Evolutionary conservation across 1,284 basidiomycete species (phyloP).

Genomic region (Erythrobasidium hasegawianum): DNA sequence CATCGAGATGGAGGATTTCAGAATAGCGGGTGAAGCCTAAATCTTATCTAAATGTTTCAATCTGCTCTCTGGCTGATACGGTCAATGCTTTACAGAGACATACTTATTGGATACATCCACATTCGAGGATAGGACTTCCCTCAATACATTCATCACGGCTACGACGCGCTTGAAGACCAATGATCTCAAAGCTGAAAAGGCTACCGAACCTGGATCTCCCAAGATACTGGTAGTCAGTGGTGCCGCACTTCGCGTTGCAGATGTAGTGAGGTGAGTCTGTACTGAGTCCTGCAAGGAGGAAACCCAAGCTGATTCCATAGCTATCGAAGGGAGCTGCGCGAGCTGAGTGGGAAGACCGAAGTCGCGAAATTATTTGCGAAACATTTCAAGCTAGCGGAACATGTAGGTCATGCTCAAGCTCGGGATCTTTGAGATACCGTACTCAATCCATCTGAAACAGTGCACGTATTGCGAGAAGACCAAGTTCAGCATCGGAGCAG

Average conservation of each 20-base stretch:
- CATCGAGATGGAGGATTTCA: slow-evolving; percentile 67
- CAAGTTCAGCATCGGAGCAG: slow-evolving; percentile 70
- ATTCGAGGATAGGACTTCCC: slow-evolving; percentile 65
- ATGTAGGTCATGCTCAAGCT: slow-evolving; percentile 60
- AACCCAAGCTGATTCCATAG: too few relatives aligned
- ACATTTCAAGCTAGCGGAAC: slow-evolving; percentile 76
- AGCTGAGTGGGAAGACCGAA: slow-evolving; percentile 59
- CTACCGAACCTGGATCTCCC: slow-evolving; percentile 61
- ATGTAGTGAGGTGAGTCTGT: too few relatives aligned
- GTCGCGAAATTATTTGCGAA: slow-evolving; percentile 76
- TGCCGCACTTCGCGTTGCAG: slow-evolving; percentile 72
- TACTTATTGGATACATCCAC: slow-evolving; percentile 67
- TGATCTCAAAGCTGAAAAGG: slow-evolving; percentile 55
- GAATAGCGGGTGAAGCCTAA: slow-evolving; percentile 64
- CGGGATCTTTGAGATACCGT: too few relatives aligned
- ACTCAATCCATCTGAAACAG: too few relatives aligned
- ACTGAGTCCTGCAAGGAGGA: too few relatives aligned
- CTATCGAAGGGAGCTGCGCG: slow-evolving; percentile 60
- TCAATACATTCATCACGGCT: slow-evolving; percentile 67
- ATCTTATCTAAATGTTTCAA: too few relatives aligned
- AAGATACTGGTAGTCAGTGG: slow-evolving; percentile 70
- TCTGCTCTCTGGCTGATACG: too few relatives aligned
- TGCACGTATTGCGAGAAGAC: slow-evolving; percentile 62
- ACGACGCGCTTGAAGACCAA: slow-evolving; percentile 38
- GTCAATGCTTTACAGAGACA: too few relatives aligned